Evolutionary conservation across 2,329 filamentous ascomycete species (phyloP).

Genomic region (Orbilia oligospora): DNA sequence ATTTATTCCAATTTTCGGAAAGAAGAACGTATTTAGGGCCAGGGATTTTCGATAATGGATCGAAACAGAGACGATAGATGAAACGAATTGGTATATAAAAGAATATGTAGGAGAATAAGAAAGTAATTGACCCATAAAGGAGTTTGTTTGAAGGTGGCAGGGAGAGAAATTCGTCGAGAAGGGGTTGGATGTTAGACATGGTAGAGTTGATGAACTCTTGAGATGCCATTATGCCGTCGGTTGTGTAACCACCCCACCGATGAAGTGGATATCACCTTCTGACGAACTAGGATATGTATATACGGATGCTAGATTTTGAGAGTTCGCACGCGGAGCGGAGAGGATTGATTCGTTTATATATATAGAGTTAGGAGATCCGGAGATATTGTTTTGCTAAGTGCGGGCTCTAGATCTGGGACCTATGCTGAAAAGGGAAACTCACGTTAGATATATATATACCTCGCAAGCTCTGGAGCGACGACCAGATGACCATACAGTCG

Average conservation of each 20-base stretch:
- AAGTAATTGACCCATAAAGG: constrained; percentile 6
- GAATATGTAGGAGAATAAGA: constrained; percentile 7
- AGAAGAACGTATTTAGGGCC: constrained; percentile 66
- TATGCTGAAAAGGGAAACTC: too few species aligned
- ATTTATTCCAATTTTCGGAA: constrained; percentile 65
- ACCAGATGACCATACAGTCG: too few species aligned
- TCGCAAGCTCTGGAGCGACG: too few species aligned
- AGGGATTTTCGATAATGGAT: constrained; percentile 65
- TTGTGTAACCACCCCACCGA: background rate
- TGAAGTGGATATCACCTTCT: background rate
- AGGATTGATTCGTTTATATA: too few species aligned
- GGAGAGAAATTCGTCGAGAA: background rate
- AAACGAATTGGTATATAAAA: constrained; percentile 30
- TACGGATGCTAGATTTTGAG: too few species aligned
- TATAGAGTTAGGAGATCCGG: too few species aligned
- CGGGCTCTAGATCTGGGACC: too few species aligned
- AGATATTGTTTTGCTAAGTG: too few species aligned
- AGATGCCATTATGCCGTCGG: background rate
- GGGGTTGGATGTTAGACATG: background rate
- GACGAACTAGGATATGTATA: background rate
- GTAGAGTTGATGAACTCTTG: background rate
- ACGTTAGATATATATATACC: too few species aligned
- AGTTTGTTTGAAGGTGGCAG: background rate
- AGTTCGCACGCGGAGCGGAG: too few species aligned
- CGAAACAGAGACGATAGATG: constrained; percentile 65